A percentile compares a stretch with the other conserved stretches of the same genome.
Conservation (phyloP, 2,329 filamentous ascomycete genomes). For the Colletotrichum sp. region DNA sequence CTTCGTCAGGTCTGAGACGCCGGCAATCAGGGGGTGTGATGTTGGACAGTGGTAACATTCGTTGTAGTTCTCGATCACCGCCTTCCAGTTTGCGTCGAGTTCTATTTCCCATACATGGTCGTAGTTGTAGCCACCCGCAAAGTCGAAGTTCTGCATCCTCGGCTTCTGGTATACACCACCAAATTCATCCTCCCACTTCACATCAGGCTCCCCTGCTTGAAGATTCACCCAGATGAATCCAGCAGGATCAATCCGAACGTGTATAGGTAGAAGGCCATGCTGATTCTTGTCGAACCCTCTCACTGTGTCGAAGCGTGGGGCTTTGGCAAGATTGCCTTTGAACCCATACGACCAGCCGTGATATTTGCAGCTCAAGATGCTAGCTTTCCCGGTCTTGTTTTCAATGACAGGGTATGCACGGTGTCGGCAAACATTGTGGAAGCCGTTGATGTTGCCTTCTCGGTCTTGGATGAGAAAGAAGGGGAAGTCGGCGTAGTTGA, state of each 20-base stretch:
- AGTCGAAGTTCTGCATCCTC: constrained; percentile 26
- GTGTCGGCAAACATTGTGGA: constrained; percentile 26
- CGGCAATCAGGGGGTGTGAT: constrained; percentile 49
- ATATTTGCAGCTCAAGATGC: constrained; percentile 33
- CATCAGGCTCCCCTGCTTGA: constrained; percentile 40
- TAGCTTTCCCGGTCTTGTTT: constrained; percentile 20
- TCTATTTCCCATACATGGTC: constrained; percentile 37
- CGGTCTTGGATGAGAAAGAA: constrained; percentile 27
- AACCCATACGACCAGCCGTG: constrained; percentile 51
- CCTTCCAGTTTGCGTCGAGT: constrained; percentile 44
- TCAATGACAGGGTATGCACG: constrained; percentile 25
- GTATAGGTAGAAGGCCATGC: constrained; percentile 38
- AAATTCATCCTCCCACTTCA: constrained; percentile 49
- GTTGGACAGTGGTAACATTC: constrained; percentile 54
- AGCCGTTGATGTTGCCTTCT: constrained; percentile 22
- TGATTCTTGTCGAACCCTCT: constrained; percentile 41
- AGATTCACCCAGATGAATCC: constrained; percentile 58
- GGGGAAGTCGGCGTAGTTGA: constrained; percentile 24
- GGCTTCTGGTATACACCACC: constrained; percentile 26
- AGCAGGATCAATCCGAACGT: constrained; percentile 47
- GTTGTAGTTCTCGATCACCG: constrained; percentile 53
- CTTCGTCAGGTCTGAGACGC: constrained; percentile 47
- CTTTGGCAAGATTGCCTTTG: constrained; percentile 46
- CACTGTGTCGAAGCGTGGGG: constrained; percentile 43
- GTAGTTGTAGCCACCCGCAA: constrained; percentile 28